phyloP scores from a whole-genome alignment of 192 early-diverging fungal genomes.

The Mortierella claussenii region DNA sequence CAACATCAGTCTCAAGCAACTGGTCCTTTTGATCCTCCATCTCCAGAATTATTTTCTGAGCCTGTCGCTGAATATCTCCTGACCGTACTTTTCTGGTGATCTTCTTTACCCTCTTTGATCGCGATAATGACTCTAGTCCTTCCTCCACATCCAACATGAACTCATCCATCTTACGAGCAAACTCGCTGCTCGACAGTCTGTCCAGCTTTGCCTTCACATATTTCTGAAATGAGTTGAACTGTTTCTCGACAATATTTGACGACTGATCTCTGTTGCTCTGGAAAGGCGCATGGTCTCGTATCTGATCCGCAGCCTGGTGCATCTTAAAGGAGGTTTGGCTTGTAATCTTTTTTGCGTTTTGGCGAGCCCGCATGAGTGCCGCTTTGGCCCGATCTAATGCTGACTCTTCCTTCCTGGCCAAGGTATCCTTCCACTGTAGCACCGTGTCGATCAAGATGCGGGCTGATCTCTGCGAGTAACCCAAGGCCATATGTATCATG shows the following conservation, averaged over 20 bases:
- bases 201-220: not conserved
- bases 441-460: not conserved
- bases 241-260: not conserved
- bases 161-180: slow-evolving; percentile 3
- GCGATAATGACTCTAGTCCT: not conserved
- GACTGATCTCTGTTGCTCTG: not conserved
- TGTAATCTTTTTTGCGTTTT: slow-evolving; percentile 20
- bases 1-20: no score
- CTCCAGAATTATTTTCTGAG: not conserved
- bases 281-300: not conserved
- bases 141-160: not conserved
- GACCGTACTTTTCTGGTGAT: not conserved
- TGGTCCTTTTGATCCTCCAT: not conserved
- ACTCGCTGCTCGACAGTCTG: not conserved
- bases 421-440: not conserved
- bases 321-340: not conserved
- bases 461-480: not conserved
- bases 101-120: not conserved
- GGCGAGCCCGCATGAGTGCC: slow-evolving; percentile 8
- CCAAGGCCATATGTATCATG: not conserved
- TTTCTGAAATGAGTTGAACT: not conserved
- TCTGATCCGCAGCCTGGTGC: not conserved
- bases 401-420: not conserved
- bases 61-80: not conserved
- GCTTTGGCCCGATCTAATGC: not conserved